These are phyloP conservation scores for Malus fusca DNA, from an alignment of 306 rosid species.

Conservation along the genomic window DNA sequence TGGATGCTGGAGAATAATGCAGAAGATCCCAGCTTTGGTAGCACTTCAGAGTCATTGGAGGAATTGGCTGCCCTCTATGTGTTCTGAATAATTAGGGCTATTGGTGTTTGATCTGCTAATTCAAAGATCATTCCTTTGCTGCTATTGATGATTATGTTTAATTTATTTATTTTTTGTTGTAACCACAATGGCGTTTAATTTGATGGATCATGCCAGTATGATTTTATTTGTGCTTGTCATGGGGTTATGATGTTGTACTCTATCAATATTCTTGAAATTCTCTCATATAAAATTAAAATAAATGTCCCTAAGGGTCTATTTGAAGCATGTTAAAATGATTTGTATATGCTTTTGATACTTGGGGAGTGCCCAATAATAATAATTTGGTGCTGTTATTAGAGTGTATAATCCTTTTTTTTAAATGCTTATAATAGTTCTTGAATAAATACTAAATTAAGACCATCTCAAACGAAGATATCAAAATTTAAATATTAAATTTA, in stretches of 20 bases:
- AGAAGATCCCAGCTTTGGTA: conserved; percentile 57
- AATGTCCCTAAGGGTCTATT: not conserved
- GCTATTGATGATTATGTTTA: not conserved
- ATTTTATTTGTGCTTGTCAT: not conserved
- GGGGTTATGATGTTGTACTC: not conserved
- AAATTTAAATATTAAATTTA: no score
- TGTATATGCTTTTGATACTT: not conserved
- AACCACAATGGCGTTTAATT: not conserved
- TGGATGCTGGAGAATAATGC: conserved; percentile 89
- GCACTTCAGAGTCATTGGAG: conserved; percentile 58
- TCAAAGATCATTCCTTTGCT: not conserved
- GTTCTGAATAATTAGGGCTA: conserved; percentile 10
- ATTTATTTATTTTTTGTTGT: not conserved
- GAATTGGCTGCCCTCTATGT: conserved; percentile 84
- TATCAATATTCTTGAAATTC: not conserved
- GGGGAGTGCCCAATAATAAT: not conserved
- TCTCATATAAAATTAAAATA: not conserved
- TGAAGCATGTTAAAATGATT: not conserved
- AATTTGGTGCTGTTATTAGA: no score
- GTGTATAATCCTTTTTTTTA: no score
- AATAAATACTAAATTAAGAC: no score
- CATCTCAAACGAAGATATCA: no score
- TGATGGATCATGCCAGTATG: not conserved
- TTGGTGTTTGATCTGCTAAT: not conserved
- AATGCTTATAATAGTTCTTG: no score